Evolutionary conservation across 805 yeast species (phyloP).

Genomic region (Saccharomycopsis javanensis): DNA sequence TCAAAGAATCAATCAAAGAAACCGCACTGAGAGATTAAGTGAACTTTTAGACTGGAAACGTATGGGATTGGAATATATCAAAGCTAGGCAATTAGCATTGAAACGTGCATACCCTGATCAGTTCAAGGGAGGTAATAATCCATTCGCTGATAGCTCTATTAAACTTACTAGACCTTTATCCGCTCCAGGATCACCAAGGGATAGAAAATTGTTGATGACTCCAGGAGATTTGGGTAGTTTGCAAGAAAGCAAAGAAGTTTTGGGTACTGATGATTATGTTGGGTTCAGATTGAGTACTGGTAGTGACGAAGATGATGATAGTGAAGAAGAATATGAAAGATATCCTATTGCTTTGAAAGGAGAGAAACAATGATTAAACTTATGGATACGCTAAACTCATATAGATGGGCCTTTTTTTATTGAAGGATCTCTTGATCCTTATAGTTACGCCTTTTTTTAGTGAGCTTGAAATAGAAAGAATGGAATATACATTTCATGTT

Average conservation of each 20-base stretch:
- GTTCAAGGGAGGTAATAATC: slow-evolving; percentile 40
- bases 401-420: too few species aligned
- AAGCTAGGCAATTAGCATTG: slow-evolving; percentile 86
- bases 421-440: too few species aligned
- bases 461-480: too few species aligned
- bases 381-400: too few species aligned
- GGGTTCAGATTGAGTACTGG: slow-evolving; percentile 32
- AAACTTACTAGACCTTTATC: slow-evolving; percentile 87
- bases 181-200: slow-evolving; percentile 96
- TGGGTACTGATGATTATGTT: slow-evolving; percentile 69
- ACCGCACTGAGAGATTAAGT: slow-evolving; percentile 87
- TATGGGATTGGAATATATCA: slow-evolving; percentile 93
- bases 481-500: too few species aligned
- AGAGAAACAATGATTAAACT: neutral
- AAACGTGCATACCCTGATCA: slow-evolving; percentile 90
- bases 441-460: too few species aligned
- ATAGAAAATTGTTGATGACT: slow-evolving; percentile 70
- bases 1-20: slow-evolving; percentile 95
- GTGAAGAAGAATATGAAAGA: slow-evolving; percentile 23
- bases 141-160: slow-evolving; percentile 37
- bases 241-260: slow-evolving; percentile 73
- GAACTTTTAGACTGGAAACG: slow-evolving; percentile 95
- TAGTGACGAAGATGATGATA: slow-evolving; percentile 37
- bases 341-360: slow-evolving; percentile 16
- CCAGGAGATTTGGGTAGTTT: slow-evolving; percentile 97